Evolutionary conservation across 352 stramenopile species (phyloP), one percentile per base, ranked within the genome.

Genomic region (Pythium folliculosum): DNA sequence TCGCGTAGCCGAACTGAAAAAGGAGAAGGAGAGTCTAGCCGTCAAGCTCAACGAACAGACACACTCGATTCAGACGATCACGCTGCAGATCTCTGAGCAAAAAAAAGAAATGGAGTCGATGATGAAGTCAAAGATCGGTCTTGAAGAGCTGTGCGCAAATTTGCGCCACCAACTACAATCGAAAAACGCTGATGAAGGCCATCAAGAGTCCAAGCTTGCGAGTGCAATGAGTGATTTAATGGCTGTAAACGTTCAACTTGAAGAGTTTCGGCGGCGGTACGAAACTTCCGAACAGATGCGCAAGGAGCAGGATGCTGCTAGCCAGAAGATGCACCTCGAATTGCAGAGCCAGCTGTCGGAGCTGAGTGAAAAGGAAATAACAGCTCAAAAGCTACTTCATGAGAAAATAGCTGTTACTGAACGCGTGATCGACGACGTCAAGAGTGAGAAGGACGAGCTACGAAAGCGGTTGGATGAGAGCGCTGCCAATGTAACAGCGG

Each of bases 141-240:
- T 94, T 1, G 87, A 95, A 62, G 80, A 80, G 19, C 60, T 95
- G 7, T 80, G 73, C 9, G 64, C 55, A 3, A 91, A 73, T 17
- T 65, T 95, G 37, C 80, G 86, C 14, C 67, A 45, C 1, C 84
- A 92, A 37, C 54, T 93, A 9, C 80, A 85, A 23, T 78, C 82
- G 16, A 89, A 88, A n/a, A 75, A 81, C 40, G 72, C 87, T 10
- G 64, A 82, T 9, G 78, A 91, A 69, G 88, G 69, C n/a, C 79
- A 90, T 19, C 82, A 91, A 69, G 81, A 92, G 64, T 90, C 84
- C 22, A 83, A 84, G 38, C 74, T 94, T 35, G 72, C 81, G 6
- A 90, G 76, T 44, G 73, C 90, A 13, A 84, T 78, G 21, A 83
- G 82, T 51, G 87, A 93, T 25, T 63, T 95, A 5, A 91, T 94